A percentile compares a stretch with the other conserved stretches of the same genome.
These are phyloP conservation scores for Chara braunii DNA, from an alignment of 139 green algal species.

Conservation along the genomic window DNA sequence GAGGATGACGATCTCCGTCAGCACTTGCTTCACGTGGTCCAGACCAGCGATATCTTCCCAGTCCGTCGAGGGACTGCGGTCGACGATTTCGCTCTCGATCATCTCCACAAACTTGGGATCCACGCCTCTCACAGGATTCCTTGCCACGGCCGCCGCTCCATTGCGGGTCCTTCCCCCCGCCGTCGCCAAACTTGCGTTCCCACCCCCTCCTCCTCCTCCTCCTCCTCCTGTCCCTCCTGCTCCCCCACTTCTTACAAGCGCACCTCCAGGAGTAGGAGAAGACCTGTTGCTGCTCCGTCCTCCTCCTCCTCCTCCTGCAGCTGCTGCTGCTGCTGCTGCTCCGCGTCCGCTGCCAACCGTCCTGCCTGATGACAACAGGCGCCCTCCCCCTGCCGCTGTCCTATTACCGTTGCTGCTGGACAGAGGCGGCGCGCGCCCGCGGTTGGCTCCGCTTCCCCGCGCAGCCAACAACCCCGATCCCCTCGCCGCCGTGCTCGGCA, in stretches of 20 bases:
- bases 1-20: slow-evolving; percentile 45
- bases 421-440: too few relatives aligned
- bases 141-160: background rate
- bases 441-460: too few relatives aligned
- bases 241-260: background rate
- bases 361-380: too few relatives aligned
- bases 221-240: background rate
- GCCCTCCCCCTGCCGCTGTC: too few relatives aligned
- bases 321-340: too few relatives aligned
- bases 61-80: slow-evolving; percentile 16
- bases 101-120: slow-evolving; percentile 37
- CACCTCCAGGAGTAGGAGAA: background rate
- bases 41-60: slow-evolving; percentile 46
- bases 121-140: slow-evolving; percentile 14
- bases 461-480: too few relatives aligned
- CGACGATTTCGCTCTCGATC: slow-evolving; percentile 43
- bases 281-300: background rate
- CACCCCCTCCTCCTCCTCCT: background rate
- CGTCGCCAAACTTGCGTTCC: background rate
- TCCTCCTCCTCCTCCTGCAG: too few relatives aligned
- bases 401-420: too few relatives aligned
- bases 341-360: too few relatives aligned
- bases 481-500: too few relatives aligned
- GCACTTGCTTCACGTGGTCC: slow-evolving; percentile 33
- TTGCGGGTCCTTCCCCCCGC: background rate